A percentile compares a stretch with the other conserved stretches of the same genome.
Evolutionary conservation across 2,329 filamentous ascomycete species (phyloP).

Genomic region (Talaromyces sp.): DNA sequence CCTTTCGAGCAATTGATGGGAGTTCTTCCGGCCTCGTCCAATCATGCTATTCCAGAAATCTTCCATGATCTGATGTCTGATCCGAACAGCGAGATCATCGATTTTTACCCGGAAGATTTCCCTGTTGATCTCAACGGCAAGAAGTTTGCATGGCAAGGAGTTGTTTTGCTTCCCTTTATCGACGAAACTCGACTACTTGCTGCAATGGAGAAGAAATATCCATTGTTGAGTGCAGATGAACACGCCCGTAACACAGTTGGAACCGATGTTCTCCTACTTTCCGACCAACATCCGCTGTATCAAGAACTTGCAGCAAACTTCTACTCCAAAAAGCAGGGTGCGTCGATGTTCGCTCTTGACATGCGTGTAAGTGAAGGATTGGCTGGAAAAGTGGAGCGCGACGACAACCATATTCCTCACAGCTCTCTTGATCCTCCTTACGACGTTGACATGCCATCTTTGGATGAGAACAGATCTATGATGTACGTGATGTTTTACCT

Average conservation of each 20-base stretch:
- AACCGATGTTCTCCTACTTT: slow-evolving; percentile 78
- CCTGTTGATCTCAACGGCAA: slow-evolving; percentile 93
- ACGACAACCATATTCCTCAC: slow-evolving; percentile 80
- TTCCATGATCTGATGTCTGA: slow-evolving; percentile 92
- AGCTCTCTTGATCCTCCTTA: slow-evolving; percentile 77
- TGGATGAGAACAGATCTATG: slow-evolving; percentile 84
- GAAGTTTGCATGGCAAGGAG: slow-evolving; percentile 97
- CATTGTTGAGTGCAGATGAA: slow-evolving; percentile 74
- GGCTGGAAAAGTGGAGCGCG: slow-evolving; percentile 76
- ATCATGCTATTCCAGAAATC: slow-evolving; percentile 81
- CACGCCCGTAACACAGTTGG: slow-evolving; percentile 74
- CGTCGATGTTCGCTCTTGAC: slow-evolving; percentile 68
- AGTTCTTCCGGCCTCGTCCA: slow-evolving; percentile 88
- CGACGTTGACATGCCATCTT: slow-evolving; percentile 67
- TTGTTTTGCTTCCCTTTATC: slow-evolving; percentile 91
- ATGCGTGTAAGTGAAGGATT: slow-evolving; percentile 73
- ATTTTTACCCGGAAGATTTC: slow-evolving; percentile 96
- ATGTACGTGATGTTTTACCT: slow-evolving; percentile 56
- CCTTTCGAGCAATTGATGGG: slow-evolving; percentile 99
- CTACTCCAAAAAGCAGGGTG: slow-evolving; percentile 82
- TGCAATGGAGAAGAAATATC: slow-evolving; percentile 81
- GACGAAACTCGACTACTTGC: slow-evolving; percentile 81
- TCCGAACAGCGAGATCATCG: slow-evolving; percentile 84
- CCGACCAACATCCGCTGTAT: slow-evolving; percentile 80
- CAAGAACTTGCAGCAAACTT: slow-evolving; percentile 80